Percentiles rank a stretch among this genome's conserved stretches.
Evolutionary conservation across 768 basidiomycete species (phyloP).

Genomic region (Mycena olivaceomarginata): DNA sequence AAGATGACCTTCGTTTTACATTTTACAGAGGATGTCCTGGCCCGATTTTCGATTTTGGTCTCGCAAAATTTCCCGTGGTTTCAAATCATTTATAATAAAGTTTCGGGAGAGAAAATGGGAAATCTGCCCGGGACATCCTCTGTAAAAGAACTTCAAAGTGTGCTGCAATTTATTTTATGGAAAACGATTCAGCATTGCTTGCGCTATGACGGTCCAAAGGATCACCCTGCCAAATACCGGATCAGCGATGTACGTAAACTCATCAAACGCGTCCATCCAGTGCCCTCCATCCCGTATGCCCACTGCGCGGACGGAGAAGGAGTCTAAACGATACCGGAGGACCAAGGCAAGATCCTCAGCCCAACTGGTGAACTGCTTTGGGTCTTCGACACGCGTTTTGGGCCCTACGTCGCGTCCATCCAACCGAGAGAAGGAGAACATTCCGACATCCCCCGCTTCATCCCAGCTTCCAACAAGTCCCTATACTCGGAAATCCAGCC

Average conservation of each 20-base stretch:
- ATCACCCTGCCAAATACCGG: background rate
- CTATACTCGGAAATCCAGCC: background rate
- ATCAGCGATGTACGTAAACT: slow-evolving; percentile 11
- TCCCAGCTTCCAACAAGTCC: slow-evolving; percentile 6
- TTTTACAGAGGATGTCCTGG: slow-evolving; percentile 7
- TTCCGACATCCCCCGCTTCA: background rate
- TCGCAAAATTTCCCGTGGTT: too few relatives aligned
- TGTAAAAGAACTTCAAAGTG: background rate
- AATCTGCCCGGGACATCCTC: slow-evolving; percentile 9
- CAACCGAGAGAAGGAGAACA: slow-evolving; percentile 1
- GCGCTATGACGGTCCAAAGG: slow-evolving; percentile 5
- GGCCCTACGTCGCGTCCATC: background rate
- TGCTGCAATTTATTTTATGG: background rate
- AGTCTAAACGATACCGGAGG: background rate
- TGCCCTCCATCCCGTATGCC: slow-evolving; percentile 2
- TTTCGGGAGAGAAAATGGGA: background rate
- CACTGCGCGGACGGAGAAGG: background rate
- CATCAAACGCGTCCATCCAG: slow-evolving; percentile 20
- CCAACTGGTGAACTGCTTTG: slow-evolving; percentile 1
- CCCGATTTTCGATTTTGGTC: slow-evolving; percentile 1
- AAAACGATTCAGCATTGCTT: background rate
- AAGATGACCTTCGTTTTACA: slow-evolving; percentile 2
- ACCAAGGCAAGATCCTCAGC: background rate
- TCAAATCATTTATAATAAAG: background rate
- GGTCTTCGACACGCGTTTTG: background rate